Percentiles rank a stretch among this genome's conserved stretches.
Conservation (phyloP, 441 rosid species). For the Sinapis alba region DNA sequence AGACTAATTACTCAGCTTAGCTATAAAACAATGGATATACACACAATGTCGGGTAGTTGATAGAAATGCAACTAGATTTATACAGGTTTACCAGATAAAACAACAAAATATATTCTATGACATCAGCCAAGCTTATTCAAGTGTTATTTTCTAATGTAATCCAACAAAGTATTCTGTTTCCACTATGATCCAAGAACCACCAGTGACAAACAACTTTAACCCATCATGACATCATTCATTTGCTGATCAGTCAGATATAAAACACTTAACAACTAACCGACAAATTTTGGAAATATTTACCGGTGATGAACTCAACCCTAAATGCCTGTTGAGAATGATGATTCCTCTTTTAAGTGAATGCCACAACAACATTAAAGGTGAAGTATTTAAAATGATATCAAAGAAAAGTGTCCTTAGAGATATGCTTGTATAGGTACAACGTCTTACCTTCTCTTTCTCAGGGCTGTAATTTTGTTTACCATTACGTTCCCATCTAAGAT, state of each 20-base stretch:
- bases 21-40: background rate
- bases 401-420: constrained; percentile 6
- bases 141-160: background rate
- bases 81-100: background rate
- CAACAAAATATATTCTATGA: constrained; percentile 5
- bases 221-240: background rate
- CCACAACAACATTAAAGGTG: constrained; percentile 21
- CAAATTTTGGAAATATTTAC: constrained; percentile 1
- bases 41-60: constrained; percentile 14
- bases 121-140: constrained; percentile 1
- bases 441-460: constrained; percentile 87
- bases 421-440: constrained; percentile 16
- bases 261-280: background rate
- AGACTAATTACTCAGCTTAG: constrained; percentile 18
- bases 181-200: constrained; percentile 14
- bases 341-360: constrained; percentile 9
- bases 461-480: constrained; percentile 91
- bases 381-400: constrained; percentile 14
- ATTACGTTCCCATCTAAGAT: constrained; percentile 96
- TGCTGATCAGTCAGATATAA: constrained; percentile 6
- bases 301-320: constrained; percentile 16
- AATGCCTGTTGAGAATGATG: constrained; percentile 12
- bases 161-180: background rate
- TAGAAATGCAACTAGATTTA: constrained; percentile 1
- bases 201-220: background rate